Evolutionary conservation across 2,329 filamentous ascomycete species (phyloP).

Genomic region (Colletotrichum truncatum): DNA sequence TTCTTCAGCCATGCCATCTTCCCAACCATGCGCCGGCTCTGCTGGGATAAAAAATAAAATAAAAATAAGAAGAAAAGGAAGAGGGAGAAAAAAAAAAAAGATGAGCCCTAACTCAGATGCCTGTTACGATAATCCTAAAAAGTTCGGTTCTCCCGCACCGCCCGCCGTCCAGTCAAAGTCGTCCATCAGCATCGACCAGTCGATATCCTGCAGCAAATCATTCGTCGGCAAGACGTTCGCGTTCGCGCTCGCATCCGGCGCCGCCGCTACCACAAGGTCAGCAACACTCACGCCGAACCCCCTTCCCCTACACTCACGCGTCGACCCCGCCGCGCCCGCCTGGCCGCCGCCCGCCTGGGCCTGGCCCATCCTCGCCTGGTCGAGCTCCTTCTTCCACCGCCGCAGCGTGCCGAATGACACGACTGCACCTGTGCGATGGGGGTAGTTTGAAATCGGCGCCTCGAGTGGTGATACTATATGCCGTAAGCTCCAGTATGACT

Average conservation of each 20-base stretch:
- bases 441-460: slow-evolving; percentile 49
- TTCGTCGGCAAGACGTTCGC: slow-evolving; percentile 10
- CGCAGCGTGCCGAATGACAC: slow-evolving; percentile 60
- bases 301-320: slow-evolving; percentile 20
- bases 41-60: not conserved
- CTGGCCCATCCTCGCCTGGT: slow-evolving; percentile 38
- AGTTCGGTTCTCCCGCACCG: slow-evolving; percentile 23
- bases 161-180: slow-evolving; percentile 55
- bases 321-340: slow-evolving; percentile 2
- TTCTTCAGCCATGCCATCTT: not conserved
- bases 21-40: not conserved
- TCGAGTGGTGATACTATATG: slow-evolving; percentile 48
- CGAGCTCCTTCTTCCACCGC: slow-evolving; percentile 54
- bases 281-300: slow-evolving; percentile 17
- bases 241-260: slow-evolving; percentile 6
- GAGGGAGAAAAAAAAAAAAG: not conserved
- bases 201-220: slow-evolving; percentile 54
- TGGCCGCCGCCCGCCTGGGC: not conserved
- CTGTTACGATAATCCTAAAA: slow-evolving; percentile 24
- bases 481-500: slow-evolving; percentile 57
- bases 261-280: slow-evolving; percentile 24
- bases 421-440: slow-evolving; percentile 57
- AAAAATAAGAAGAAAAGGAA: not conserved
- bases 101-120: too few species aligned
- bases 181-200: slow-evolving; percentile 60